Evolutionary conservation across 108 stramenopile genomes (phyloP).

Genomic region (Cyclotella choctawhatcheeana): DNA sequence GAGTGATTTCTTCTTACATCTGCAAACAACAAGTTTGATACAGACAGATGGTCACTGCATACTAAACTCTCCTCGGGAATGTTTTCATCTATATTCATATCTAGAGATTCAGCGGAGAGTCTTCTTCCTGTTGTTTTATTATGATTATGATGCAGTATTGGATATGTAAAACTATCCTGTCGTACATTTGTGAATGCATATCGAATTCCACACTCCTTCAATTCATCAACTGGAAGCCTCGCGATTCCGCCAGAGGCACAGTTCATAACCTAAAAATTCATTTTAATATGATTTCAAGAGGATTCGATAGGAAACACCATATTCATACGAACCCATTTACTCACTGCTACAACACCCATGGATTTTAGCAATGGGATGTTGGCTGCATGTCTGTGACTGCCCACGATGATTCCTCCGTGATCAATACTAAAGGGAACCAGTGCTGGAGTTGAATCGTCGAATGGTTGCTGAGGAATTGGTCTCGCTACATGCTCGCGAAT

Average conservation of each 20-base stretch:
- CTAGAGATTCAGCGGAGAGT: not conserved
- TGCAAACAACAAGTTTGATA: constrained; percentile 61
- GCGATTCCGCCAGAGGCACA: constrained; percentile 79
- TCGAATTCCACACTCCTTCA: constrained; percentile 61
- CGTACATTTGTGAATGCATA: constrained; percentile 80
- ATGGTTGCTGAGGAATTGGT: constrained; percentile 57
- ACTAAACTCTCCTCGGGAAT: constrained; percentile 17
- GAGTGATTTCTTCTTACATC: constrained; percentile 37
- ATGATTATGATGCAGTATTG: constrained; percentile 67
- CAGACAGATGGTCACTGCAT: constrained; percentile 62
- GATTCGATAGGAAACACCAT: no score
- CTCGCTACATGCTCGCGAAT: constrained; percentile 59
- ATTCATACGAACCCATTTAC: no score
- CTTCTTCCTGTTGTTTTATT: constrained; percentile 27
- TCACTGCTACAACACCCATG: constrained; percentile 69
- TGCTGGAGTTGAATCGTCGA: constrained; percentile 44
- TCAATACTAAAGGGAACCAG: constrained; percentile 41
- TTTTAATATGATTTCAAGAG: no score
- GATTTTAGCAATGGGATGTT: constrained; percentile 58
- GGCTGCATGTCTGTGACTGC: constrained; percentile 66
- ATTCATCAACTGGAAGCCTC: constrained; percentile 67
- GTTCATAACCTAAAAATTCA: no score
- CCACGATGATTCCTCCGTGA: constrained; percentile 61
- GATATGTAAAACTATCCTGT: constrained; percentile 71
- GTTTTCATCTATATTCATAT: constrained; percentile 14